phyloP scores from a whole-genome alignment of 140 eudicot genomes.

The Stevia rebaudiana region DNA sequence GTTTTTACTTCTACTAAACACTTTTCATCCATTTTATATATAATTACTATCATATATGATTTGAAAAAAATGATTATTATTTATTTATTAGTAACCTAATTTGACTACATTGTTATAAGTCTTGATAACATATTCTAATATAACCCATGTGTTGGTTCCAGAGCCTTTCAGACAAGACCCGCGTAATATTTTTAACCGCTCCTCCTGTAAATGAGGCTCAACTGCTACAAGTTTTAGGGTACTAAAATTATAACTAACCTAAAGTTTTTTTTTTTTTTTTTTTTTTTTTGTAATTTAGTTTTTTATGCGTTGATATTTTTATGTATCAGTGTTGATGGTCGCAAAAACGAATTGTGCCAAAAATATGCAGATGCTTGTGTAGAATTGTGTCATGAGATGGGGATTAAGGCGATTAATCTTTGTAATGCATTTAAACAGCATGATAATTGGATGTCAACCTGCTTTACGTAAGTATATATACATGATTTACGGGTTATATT shows the following conservation, averaged over 20 bases:
- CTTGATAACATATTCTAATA: slow-evolving; percentile 13
- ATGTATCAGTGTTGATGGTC: slow-evolving; percentile 29
- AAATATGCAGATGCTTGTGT: slow-evolving; percentile 65
- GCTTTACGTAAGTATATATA: slow-evolving; percentile 55
- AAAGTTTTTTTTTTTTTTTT: neutral
- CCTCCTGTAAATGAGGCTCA: slow-evolving; percentile 66
- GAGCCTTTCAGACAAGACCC: slow-evolving; percentile 58
- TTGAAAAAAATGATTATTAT: neutral
- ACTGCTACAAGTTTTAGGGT: slow-evolving; percentile 36
- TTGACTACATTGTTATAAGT: neutral
- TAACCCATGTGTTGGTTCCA: slow-evolving; percentile 17
- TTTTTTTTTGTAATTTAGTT: neutral
- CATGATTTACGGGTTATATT: neutral
- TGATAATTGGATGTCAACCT: slow-evolving; percentile 53
- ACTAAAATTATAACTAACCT: neutral
- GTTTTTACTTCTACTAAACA: neutral
- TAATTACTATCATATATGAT: neutral
- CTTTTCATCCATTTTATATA: neutral
- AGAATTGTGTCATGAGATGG: slow-evolving; percentile 45
- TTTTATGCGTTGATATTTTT: neutral
- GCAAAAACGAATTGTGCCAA: slow-evolving; percentile 47
- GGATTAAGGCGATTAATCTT: slow-evolving; percentile 54
- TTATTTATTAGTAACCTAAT: neutral
- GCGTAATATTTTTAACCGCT: slow-evolving; percentile 48
- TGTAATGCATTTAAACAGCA: slow-evolving; percentile 49